phyloP scores from a whole-genome alignment of 257 asterid genomes.

The Gynochthodes officinalis region DNA sequence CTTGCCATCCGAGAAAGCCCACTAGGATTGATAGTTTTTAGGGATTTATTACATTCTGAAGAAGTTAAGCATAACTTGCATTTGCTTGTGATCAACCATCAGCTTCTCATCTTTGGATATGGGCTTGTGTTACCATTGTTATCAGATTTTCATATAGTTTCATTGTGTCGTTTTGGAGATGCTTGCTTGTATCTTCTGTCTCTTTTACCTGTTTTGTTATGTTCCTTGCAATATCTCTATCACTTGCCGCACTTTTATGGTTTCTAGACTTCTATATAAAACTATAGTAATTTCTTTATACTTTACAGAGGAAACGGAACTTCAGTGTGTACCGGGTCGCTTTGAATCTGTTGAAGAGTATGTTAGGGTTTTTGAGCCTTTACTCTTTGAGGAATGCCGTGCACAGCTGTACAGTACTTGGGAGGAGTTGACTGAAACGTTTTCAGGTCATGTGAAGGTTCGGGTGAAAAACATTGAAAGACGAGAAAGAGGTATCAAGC shows the following conservation, averaged over 20 bases:
- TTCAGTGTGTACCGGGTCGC: slow-evolving; percentile 81
- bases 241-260: background rate
- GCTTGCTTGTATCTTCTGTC: too few species aligned
- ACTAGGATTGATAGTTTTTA: background rate
- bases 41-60: background rate
- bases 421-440: slow-evolving; percentile 80
- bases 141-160: background rate
- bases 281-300: slow-evolving; percentile 13
- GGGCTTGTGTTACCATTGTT: background rate
- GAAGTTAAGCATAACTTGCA: background rate
- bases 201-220: background rate
- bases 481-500: slow-evolving; percentile 83
- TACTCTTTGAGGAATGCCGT: slow-evolving; percentile 96
- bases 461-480: slow-evolving; percentile 70
- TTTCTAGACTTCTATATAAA: background rate
- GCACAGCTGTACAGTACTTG: slow-evolving; percentile 92
- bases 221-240: background rate
- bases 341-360: slow-evolving; percentile 96
- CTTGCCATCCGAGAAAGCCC: background rate
- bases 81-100: background rate
- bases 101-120: too few species aligned
- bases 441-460: slow-evolving; percentile 70
- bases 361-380: slow-evolving; percentile 89
- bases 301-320: slow-evolving; percentile 86
- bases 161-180: background rate